Evolutionary conservation across 768 basidiomycete species (phyloP), one percentile per base, ranked within the genome.

Genomic region (Tulasnella sp.): DNA sequence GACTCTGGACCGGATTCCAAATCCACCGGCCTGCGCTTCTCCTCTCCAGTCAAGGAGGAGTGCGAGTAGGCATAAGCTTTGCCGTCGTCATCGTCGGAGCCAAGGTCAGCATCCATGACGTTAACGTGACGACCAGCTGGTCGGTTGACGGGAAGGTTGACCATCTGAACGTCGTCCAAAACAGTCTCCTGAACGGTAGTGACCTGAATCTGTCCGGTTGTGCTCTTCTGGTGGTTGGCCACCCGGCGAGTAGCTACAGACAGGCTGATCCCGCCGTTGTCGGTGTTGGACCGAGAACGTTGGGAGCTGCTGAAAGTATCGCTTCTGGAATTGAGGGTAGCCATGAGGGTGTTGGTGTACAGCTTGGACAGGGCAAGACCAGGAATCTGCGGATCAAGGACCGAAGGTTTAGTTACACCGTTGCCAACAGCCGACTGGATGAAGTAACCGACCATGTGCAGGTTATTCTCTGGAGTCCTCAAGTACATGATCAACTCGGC

Each of bases 301-400:
- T 58, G 39, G 2, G 72, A 73, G 25, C 14, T 45, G 42, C 36
- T 42, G 45, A 73, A 73, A 4, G 72, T 58, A 8, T 73, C 42
- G 42, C 72, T 77, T 29, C 77, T 77, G 22, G 76, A 29, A 31
- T 77, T 77, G 29, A 77, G 77, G 11, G 77, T 77, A 15, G 76
- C 76, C 29, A 77, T 31, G 7, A 77, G 68, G 37, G 77, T 77
- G 67, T 77, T 77, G 22, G 77, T 77, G 42, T 77, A 77, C 75
- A 77, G 49, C 64, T 77, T 77, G 29, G 76, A 36, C 29, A 77
- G 73, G 15, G 76, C 76, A 19, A 77, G 64, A 34, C 76, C 76
- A 29, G 75, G 75, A 14, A 76, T 77, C 76, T 77, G 45, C 5
- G 31, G 22, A 31, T 25, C 17, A 17, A 19, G 3, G 45, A 14